phyloP scores from a whole-genome alignment of 495 filamentous ascomycete genomes.

The Aspergillus olivimuriae region DNA sequence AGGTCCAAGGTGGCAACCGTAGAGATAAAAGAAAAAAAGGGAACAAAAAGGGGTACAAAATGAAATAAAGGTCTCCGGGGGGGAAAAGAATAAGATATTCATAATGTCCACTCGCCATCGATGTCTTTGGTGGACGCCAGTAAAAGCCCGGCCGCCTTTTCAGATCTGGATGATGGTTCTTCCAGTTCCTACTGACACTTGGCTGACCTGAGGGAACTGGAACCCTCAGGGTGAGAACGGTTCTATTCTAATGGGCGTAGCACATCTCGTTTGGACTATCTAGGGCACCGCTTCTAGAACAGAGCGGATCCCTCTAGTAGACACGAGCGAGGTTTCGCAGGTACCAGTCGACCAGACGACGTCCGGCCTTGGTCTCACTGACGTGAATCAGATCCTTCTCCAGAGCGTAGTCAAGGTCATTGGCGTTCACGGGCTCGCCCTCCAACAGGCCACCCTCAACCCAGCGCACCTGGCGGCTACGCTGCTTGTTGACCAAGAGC shows the following conservation, averaged over 20 bases:
- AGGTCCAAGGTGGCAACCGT: conserved; percentile 1
- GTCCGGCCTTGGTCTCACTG: conserved; percentile 95
- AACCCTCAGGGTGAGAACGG: neutral
- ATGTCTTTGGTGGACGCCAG: too few relatives aligned
- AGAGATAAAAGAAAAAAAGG: conserved; percentile 11
- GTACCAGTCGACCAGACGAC: conserved; percentile 98
- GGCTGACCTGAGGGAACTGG: too few relatives aligned
- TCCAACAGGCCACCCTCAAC: conserved; percentile 83
- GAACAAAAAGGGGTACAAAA: conserved; percentile 13
- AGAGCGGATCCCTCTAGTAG: conserved; percentile 49
- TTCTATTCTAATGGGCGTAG: neutral
- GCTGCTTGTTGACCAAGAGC: conserved; percentile 96
- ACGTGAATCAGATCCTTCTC: conserved; percentile 97
- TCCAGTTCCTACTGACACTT: too few relatives aligned
- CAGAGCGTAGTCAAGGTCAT: conserved; percentile 93
- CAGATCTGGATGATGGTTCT: too few relatives aligned
- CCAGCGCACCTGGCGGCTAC: conserved; percentile 93
- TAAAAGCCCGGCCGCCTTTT: too few relatives aligned
- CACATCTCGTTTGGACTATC: conserved; percentile 8
- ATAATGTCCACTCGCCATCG: too few relatives aligned
- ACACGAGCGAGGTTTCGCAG: conserved; percentile 91
- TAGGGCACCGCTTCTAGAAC: neutral
- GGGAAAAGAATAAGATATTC: conserved; percentile 17
- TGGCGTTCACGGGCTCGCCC: conserved; percentile 83
- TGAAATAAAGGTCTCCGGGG: conserved; percentile 13